phyloP scores from a whole-genome alignment of 805 yeast genomes.

The Suhomyces vadensis region DNA sequence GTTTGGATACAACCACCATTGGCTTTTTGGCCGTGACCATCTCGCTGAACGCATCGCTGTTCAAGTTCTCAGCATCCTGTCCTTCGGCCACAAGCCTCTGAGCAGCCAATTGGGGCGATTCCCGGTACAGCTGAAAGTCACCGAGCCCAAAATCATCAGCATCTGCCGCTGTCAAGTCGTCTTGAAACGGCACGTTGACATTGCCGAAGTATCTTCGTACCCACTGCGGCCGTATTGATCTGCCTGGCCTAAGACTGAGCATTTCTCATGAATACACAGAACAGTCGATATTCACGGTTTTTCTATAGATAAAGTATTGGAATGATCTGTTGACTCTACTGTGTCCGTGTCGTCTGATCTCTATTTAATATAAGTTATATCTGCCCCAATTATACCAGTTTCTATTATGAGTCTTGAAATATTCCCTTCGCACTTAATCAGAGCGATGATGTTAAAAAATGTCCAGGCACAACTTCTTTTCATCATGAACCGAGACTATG shows the following conservation, averaged over 20 bases:
- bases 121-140: slow-evolving; percentile 42
- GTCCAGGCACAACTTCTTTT: not conserved
- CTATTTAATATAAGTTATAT: too few relatives aligned
- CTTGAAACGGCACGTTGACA: slow-evolving; percentile 38
- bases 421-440: too few relatives aligned
- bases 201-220: slow-evolving; percentile 12
- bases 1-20: slow-evolving; percentile 56
- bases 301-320: not conserved
- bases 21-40: slow-evolving; percentile 33
- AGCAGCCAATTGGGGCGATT: slow-evolving; percentile 27
- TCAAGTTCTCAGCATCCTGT: not conserved
- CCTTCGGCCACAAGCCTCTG: slow-evolving; percentile 14
- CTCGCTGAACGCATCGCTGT: slow-evolving; percentile 1
- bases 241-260: not conserved
- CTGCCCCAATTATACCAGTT: too few relatives aligned
- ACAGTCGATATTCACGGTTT: not conserved
- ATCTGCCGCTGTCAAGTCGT: slow-evolving; percentile 35
- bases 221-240: not conserved
- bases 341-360: too few relatives aligned
- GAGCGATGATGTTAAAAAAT: too few relatives aligned
- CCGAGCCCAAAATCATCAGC: slow-evolving; percentile 37
- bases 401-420: too few relatives aligned
- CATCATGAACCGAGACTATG: slow-evolving; percentile 32
- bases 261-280: not conserved
- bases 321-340: too few relatives aligned